Evolutionary conservation across 371 early-diverging fungal genomes (phyloP), one percentile per base, ranked within the genome.

Genomic region (Rhizopus stolonifer): DNA sequence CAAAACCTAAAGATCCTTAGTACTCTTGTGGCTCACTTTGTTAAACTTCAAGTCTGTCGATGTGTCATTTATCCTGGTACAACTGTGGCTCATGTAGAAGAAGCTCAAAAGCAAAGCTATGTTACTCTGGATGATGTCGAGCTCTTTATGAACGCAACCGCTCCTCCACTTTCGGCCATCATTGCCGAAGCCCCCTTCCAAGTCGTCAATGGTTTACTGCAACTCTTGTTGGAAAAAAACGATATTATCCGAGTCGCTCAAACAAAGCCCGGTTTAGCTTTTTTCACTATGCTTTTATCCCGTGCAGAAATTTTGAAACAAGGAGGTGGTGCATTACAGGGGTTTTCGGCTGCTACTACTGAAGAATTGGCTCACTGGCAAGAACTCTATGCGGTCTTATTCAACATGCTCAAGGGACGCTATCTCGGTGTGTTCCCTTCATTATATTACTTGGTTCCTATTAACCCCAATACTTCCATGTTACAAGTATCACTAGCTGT

Each of bases 251-350:
- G 86, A 79, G 78, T 97, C 7, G 88, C 88, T 17, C 87, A 87
- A 54, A 89, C 86, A 40, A 90, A 88, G 75, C 87, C 87, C 38
- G 98, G 95, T 3, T 74, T 96, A 52, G 88, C 89, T 1, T 82
- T 95, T 31, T 75, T 97, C 70, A 93, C 96, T 0, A 81, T 96
- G 78, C 79, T 96, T 23, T 76, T 97, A 50, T 88, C 88, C 17
- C 89, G 96, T 33, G 93, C 94, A 10, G 95, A 93, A 62, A 87
- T 91, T 31, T 69, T 97, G 47, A 91, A 85, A 66, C 90, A 92
- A 69, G 86, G 86, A 7, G 84, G 78, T 21, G 84, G 84, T 21
- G 70, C 77, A n/a, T 60, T 77, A 40, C 78, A 77, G 46, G 79
- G 80, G 21, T 64, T 80, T 22, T 61, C 77, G 4, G 68, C 81